Conservation (phyloP, 345 rosid species). For the Arabidopsis suecica region DNA sequence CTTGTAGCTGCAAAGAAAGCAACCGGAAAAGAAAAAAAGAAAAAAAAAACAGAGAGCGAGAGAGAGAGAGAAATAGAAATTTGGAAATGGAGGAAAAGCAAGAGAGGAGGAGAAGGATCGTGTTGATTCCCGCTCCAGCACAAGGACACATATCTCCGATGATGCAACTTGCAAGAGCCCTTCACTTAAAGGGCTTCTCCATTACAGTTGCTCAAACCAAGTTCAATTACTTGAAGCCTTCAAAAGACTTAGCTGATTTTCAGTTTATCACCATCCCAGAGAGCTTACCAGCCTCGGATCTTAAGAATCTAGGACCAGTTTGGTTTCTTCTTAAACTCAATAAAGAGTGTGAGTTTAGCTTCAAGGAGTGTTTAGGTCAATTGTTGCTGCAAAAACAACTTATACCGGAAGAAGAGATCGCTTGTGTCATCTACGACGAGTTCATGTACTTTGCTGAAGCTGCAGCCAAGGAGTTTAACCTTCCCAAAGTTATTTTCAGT, state of each 20-base stretch:
- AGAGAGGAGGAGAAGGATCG: not conserved
- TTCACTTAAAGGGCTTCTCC: slow-evolving; percentile 41
- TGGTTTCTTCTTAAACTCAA: not conserved
- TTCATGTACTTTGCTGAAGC: too few species aligned
- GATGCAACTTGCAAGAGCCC: slow-evolving; percentile 58
- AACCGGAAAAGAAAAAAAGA: too few species aligned
- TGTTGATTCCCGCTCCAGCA: slow-evolving; percentile 50
- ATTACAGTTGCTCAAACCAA: slow-evolving; percentile 13
- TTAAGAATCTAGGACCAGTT: not conserved
- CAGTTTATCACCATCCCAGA: not conserved
- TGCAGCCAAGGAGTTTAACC: too few species aligned
- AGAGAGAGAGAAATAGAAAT: not conserved
- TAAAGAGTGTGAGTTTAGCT: not conserved
- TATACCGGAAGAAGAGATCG: too few species aligned
- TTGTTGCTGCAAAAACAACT: not conserved
- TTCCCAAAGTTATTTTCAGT: too few species aligned
- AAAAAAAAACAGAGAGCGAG: too few species aligned
- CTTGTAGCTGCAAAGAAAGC: too few species aligned
- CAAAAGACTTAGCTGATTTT: not conserved
- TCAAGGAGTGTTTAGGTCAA: not conserved
- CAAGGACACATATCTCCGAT: slow-evolving; percentile 68
- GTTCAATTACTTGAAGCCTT: slow-evolving; percentile 1
- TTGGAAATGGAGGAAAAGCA: not conserved
- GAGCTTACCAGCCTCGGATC: not conserved
- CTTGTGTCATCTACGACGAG: too few species aligned